phyloP scores from a whole-genome alignment of 305 asterid genomes.

The Rubia peregrina region DNA sequence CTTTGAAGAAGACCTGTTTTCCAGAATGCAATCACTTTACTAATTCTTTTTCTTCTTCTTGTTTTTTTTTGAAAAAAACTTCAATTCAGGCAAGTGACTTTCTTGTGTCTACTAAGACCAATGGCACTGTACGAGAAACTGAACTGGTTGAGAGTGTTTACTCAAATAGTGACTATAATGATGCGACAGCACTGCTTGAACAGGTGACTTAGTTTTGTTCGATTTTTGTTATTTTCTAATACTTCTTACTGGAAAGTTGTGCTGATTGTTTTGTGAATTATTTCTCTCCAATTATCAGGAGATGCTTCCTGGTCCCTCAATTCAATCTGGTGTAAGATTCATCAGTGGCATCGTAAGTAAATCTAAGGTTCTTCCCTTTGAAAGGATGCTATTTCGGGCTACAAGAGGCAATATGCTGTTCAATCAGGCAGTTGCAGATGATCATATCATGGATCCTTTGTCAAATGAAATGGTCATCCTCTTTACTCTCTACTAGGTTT shows the following conservation, averaged over 20 bases:
- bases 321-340: conserved; percentile 88
- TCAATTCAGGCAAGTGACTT: conserved; percentile 77
- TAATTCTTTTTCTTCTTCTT: conserved; percentile 5
- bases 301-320: conserved; percentile 60
- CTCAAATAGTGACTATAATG: conserved; percentile 42
- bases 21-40: not conserved
- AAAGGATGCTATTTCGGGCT: conserved; percentile 96
- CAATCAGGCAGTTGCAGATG: conserved; percentile 83
- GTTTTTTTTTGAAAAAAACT: not conserved
- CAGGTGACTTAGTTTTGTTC: conserved; percentile 43
- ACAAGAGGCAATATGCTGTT: conserved; percentile 98
- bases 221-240: conserved; percentile 9
- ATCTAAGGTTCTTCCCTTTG: conserved; percentile 73
- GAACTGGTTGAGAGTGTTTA: conserved; percentile 74
- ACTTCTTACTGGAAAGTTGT: not conserved
- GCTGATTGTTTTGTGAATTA: not conserved
- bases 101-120: conserved; percentile 67
- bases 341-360: conserved; percentile 83
- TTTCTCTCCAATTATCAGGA: conserved; percentile 32
- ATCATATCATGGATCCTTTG: conserved; percentile 68
- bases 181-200: conserved; percentile 65
- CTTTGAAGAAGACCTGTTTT: not conserved
- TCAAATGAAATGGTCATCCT: conserved; percentile 73
- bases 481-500: conserved; percentile 17
- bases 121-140: conserved; percentile 50